These are phyloP conservation scores for Esteya vermicola DNA, from an alignment of 2,329 filamentous ascomycete genomes.

Conservation along the genomic window DNA sequence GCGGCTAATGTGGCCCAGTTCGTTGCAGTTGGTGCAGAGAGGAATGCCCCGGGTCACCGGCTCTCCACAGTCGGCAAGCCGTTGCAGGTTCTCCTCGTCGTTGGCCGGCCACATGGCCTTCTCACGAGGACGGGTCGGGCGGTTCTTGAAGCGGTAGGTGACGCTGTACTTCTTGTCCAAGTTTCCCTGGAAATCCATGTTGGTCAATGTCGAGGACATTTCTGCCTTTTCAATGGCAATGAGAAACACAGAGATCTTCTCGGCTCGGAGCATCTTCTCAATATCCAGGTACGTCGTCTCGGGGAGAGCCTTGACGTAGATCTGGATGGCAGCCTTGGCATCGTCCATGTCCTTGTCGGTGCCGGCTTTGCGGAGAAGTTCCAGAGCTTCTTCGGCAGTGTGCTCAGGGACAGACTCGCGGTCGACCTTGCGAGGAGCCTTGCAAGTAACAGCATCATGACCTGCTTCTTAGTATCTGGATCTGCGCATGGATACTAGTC, in stretches of 20 bases:
- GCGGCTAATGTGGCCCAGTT: slow-evolving; percentile 49
- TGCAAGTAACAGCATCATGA: slow-evolving; percentile 41
- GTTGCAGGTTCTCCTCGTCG: slow-evolving; percentile 44
- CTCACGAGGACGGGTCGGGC: slow-evolving; percentile 44
- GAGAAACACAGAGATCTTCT: slow-evolving; percentile 41
- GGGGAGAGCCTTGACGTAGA: slow-evolving; percentile 48
- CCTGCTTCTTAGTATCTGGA: slow-evolving; percentile 24
- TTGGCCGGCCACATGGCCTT: slow-evolving; percentile 43
- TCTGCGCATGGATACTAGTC: background rate
- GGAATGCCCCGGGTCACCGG: slow-evolving; percentile 42
- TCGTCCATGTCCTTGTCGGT: slow-evolving; percentile 44
- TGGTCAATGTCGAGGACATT: slow-evolving; percentile 42
- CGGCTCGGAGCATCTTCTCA: slow-evolving; percentile 42
- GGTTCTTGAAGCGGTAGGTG: slow-evolving; percentile 44
- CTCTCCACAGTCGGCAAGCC: slow-evolving; percentile 53
- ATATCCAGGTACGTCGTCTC: slow-evolving; percentile 44
- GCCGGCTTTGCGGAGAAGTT: slow-evolving; percentile 36
- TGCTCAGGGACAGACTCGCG: slow-evolving; percentile 33
- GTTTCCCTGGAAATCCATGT: slow-evolving; percentile 57
- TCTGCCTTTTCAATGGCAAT: slow-evolving; percentile 45
- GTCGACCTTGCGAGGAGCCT: slow-evolving; percentile 43
- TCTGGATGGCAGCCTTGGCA: slow-evolving; percentile 41
- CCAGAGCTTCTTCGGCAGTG: slow-evolving; percentile 42
- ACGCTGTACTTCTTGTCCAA: slow-evolving; percentile 50
- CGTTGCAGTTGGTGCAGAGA: slow-evolving; percentile 49